Evolutionary conservation across 768 basidiomycete species (phyloP).

Genomic region (Trametes maxima): DNA sequence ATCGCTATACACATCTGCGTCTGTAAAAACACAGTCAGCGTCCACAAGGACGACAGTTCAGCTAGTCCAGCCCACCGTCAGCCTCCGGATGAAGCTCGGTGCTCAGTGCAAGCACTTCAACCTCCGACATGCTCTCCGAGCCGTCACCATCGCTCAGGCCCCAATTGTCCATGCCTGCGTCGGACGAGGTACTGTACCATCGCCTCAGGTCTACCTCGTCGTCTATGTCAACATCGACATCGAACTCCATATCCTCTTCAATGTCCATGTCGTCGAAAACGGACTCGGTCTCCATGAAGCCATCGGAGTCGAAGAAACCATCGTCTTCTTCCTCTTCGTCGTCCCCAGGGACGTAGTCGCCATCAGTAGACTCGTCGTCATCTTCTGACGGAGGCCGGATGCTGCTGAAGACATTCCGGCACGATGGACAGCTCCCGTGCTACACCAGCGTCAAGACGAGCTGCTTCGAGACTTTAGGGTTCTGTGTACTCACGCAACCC

Average conservation of each 20-base stretch:
- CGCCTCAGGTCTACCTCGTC: not conserved
- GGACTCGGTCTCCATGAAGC: conserved; percentile 39
- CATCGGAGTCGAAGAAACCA: conserved; percentile 45
- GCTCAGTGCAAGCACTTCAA: conserved; percentile 20
- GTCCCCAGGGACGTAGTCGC: conserved; percentile 62
- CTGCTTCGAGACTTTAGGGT: not conserved
- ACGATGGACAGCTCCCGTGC: conserved; percentile 76
- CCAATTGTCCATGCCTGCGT: conserved; percentile 39
- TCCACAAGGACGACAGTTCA: not conserved
- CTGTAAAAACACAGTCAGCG: not conserved
- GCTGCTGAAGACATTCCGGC: conserved; percentile 60
- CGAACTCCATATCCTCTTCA: conserved; percentile 23
- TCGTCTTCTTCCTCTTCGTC: conserved; percentile 55
- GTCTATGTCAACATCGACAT: conserved; percentile 30
- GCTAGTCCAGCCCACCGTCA: conserved; percentile 4
- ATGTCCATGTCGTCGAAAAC: conserved; percentile 45
- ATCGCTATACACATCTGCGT: conserved; percentile 16
- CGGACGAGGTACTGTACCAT: conserved; percentile 26
- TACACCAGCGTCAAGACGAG: conserved; percentile 28
- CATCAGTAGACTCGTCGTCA: conserved; percentile 69
- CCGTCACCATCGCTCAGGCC: conserved; percentile 41
- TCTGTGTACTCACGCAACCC: conserved; percentile 44
- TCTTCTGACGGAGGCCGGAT: conserved; percentile 52
- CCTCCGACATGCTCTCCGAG: conserved; percentile 27
- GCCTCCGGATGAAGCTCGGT: conserved; percentile 8